phyloP scores from a whole-genome alignment of 176 grass and related monocot species.

The Musa acuminata region DNA sequence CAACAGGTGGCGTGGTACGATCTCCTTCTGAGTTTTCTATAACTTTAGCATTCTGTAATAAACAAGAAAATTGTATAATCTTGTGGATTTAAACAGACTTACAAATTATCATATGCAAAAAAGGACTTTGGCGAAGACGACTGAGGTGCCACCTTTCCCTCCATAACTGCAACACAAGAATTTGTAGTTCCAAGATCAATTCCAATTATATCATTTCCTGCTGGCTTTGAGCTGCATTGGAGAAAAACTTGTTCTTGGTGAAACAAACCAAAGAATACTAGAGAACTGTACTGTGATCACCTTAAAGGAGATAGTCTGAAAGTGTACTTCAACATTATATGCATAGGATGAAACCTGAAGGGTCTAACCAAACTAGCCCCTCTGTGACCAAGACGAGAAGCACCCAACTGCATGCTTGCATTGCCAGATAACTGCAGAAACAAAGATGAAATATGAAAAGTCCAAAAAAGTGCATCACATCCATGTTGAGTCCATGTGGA shows the following conservation, averaged over 20 bases:
- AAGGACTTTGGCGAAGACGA: background rate
- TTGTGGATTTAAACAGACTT: background rate
- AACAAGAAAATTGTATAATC: background rate
- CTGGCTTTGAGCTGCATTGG: slow-evolving; percentile 30
- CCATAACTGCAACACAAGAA: slow-evolving; percentile 51
- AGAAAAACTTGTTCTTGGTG: background rate
- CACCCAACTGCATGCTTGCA: slow-evolving; percentile 9
- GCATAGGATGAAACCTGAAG: slow-evolving; percentile 28
- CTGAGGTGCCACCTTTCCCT: slow-evolving; percentile 30
- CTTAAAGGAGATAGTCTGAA: background rate
- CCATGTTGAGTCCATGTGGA: too few species aligned
- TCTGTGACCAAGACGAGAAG: slow-evolving; percentile 21
- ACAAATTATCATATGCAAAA: slow-evolving; percentile 2
- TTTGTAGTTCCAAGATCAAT: slow-evolving; percentile 53
- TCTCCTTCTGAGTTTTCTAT: slow-evolving; percentile 77
- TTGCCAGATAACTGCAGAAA: slow-evolving; percentile 34
- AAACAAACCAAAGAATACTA: slow-evolving; percentile 6
- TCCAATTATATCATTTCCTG: slow-evolving; percentile 42
- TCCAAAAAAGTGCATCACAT: too few species aligned
- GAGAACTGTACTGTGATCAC: background rate
- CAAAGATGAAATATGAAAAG: background rate
- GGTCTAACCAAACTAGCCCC: slow-evolving; percentile 34
- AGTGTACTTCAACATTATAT: background rate
- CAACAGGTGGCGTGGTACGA: slow-evolving; percentile 54
- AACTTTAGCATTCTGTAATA: slow-evolving; percentile 51